phyloP scores from a whole-genome alignment of 106 monocot genomes.

The Chionographis japonica region DNA sequence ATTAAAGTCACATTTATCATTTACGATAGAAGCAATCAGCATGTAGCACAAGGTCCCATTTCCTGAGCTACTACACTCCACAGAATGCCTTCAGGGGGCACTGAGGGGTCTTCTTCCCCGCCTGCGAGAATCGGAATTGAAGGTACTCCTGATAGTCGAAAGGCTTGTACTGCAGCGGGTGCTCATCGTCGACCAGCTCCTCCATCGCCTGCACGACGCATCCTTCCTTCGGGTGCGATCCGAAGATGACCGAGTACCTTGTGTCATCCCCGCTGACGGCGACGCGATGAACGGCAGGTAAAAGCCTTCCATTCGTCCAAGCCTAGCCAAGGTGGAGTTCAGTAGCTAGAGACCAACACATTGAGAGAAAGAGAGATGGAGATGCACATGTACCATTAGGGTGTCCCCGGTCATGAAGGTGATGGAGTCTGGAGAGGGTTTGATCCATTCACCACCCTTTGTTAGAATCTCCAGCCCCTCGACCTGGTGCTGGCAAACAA shows the following conservation, averaged over 20 bases:
- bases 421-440: not conserved
- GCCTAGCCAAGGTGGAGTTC: constrained; percentile 8
- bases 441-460: constrained; percentile 1
- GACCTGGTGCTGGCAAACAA: not conserved
- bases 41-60: too few species aligned
- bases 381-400: too few species aligned
- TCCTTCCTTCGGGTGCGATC: not conserved
- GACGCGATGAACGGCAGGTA: constrained; percentile 16
- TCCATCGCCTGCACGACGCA: not conserved
- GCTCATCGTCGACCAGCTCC: constrained; percentile 10
- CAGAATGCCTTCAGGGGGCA: not conserved
- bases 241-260: constrained; percentile 17
- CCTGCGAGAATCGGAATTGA: not conserved
- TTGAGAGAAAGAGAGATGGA: too few species aligned
- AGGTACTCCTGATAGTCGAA: not conserved
- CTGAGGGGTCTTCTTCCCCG: not conserved
- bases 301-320: constrained; percentile 33
- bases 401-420: constrained; percentile 1
- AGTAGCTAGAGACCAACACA: too few species aligned
- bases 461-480: constrained; percentile 1
- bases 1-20: too few species aligned
- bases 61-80: not conserved
- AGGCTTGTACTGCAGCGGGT: constrained; percentile 3
- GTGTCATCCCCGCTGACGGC: not conserved
- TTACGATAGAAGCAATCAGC: too few species aligned